Conservation (phyloP, 1,284 basidiomycete species). For the Puccinia hordei region DNA sequence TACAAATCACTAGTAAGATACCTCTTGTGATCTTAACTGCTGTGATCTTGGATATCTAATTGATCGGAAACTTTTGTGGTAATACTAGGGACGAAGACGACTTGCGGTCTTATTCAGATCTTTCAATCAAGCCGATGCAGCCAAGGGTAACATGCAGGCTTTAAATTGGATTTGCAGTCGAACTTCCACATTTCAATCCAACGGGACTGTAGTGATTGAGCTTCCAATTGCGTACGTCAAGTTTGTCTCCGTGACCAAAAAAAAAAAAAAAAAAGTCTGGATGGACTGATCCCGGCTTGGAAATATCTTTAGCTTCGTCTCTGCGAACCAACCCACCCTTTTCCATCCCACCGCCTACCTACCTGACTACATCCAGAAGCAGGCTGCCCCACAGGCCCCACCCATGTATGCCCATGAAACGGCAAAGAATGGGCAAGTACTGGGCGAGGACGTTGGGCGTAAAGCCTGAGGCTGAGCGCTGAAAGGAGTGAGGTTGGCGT, state of each 20-base stretch:
- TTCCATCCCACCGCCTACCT: constrained; percentile 40
- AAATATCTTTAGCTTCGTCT: constrained; percentile 18
- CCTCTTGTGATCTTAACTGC: neutral
- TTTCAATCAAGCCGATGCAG: constrained; percentile 31
- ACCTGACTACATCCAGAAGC: constrained; percentile 45
- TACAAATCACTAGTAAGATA: constrained; percentile 32
- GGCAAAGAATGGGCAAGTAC: neutral
- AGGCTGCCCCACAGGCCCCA: neutral
- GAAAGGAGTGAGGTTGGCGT: neutral
- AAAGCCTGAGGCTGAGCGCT: constrained; percentile 19
- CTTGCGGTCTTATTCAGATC: constrained; percentile 23
- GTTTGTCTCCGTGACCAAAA: neutral
- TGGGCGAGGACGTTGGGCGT: neutral
- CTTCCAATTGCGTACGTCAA: constrained; percentile 43
- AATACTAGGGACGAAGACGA: constrained; percentile 21
- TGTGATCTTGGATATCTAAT: neutral
- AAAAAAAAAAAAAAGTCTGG: neutral
- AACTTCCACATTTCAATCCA: constrained; percentile 44
- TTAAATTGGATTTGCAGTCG: constrained; percentile 26
- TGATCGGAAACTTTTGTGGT: neutral
- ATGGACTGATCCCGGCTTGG: neutral
- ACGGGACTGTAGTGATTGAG: constrained; percentile 22
- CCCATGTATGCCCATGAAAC: neutral
- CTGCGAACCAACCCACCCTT: constrained; percentile 33
- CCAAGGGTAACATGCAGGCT: constrained; percentile 45